These are phyloP conservation scores for Chlorella vulgaris DNA, from an alignment of 139 green algal species.

Conservation along the genomic window DNA sequence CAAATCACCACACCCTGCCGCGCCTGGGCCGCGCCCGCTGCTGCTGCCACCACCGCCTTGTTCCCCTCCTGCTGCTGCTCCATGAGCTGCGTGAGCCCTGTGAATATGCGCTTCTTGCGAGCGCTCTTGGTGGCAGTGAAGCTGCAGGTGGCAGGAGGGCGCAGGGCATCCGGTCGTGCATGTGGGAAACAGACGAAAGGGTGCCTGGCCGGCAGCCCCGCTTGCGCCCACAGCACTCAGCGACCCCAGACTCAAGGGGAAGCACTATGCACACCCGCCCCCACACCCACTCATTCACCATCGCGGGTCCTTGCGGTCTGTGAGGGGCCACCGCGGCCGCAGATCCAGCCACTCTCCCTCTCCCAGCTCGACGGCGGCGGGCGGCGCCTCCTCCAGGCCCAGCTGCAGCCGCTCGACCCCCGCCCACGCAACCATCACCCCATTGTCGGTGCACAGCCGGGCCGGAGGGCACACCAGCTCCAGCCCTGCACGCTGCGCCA, in stretches of 20 bases:
- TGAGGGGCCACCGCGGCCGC: slow-evolving; percentile 88
- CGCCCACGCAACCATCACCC: slow-evolving; percentile 98
- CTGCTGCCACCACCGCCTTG: too few relatives aligned
- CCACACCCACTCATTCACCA: not conserved
- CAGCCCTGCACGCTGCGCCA: slow-evolving; percentile 61
- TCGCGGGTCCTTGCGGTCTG: slow-evolving; percentile 47
- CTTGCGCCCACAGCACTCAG: not conserved
- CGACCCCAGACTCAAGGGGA: not conserved
- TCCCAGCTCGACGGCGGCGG: not conserved
- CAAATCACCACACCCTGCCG: too few relatives aligned
- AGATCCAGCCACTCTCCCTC: slow-evolving; percentile 80
- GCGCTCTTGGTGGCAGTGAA: slow-evolving; percentile 37
- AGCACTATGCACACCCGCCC: not conserved
- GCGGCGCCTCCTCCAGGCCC: slow-evolving; percentile 49
- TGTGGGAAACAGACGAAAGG: not conserved
- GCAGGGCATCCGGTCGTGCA: not conserved
- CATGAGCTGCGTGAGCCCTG: slow-evolving; percentile 47
- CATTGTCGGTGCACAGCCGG: slow-evolving; percentile 96
- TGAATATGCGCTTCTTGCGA: slow-evolving; percentile 56
- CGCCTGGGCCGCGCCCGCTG: not conserved
- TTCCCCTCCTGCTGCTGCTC: slow-evolving; percentile 8
- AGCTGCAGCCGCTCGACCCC: slow-evolving; percentile 80
- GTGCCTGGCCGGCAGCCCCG: too few relatives aligned
- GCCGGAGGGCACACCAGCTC: slow-evolving; percentile 81
- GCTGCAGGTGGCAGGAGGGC: not conserved